Percentiles rank a stretch among this genome's conserved stretches.
Conservation (phyloP, 805 yeast species). For the Lipomyces kockii region DNA sequence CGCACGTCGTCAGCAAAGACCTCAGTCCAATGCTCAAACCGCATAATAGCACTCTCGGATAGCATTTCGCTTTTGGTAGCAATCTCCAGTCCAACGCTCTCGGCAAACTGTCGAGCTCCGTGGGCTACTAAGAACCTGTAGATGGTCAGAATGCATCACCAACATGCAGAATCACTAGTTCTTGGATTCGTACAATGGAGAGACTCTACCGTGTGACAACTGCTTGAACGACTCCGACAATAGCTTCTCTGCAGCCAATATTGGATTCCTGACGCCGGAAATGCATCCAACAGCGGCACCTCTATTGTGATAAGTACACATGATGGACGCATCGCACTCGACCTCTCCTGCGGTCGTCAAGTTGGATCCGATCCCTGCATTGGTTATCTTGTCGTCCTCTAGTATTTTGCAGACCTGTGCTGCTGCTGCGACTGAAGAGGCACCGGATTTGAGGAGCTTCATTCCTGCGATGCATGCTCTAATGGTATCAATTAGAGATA, state of each 20-base stretch:
- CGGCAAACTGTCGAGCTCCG: slow-evolving; percentile 45
- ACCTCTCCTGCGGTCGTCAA: slow-evolving; percentile 44
- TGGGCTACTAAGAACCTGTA: slow-evolving; percentile 45
- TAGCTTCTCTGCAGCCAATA: slow-evolving; percentile 39
- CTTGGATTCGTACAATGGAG: slow-evolving; percentile 32
- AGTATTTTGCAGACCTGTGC: slow-evolving; percentile 41
- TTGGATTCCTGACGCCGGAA: slow-evolving; percentile 44
- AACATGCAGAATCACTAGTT: background rate
- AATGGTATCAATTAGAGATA: background rate
- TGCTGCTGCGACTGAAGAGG: slow-evolving; percentile 36
- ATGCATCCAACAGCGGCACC: slow-evolving; percentile 46
- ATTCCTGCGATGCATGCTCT: slow-evolving; percentile 39
- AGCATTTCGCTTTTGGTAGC: slow-evolving; percentile 23
- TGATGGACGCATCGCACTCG: slow-evolving; percentile 51
- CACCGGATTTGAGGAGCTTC: slow-evolving; percentile 32
- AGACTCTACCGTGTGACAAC: slow-evolving; percentile 27
- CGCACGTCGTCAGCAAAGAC: slow-evolving; percentile 8
- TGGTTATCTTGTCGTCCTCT: slow-evolving; percentile 47
- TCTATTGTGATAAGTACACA: slow-evolving; percentile 32
- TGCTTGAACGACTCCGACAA: slow-evolving; percentile 30
- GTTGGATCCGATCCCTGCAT: slow-evolving; percentile 51
- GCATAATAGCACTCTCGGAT: slow-evolving; percentile 31
- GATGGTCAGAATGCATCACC: slow-evolving; percentile 2
- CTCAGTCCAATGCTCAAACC: slow-evolving; percentile 34
- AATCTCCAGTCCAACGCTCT: slow-evolving; percentile 21